A percentile compares a stretch with the other conserved stretches of the same genome.
These are phyloP conservation scores for Amauroascus verrucosus DNA, from an alignment of 2,329 filamentous ascomycete species.

Conservation along the genomic window DNA sequence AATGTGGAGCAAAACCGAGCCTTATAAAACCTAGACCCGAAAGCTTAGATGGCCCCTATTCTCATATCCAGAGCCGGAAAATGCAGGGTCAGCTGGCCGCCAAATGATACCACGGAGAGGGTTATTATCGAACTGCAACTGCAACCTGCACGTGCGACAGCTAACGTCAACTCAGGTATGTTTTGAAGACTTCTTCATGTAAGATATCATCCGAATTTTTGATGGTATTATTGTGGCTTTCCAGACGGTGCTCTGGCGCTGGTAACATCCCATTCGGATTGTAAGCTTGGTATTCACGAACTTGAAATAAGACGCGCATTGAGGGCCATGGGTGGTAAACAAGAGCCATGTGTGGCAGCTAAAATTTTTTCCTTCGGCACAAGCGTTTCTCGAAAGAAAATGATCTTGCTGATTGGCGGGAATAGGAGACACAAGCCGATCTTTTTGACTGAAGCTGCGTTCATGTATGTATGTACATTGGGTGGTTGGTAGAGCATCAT, in stretches of 20 bases:
- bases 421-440: background rate
- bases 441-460: background rate
- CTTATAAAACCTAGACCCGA: slow-evolving; percentile 17
- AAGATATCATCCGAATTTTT: background rate
- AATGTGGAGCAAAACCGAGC: slow-evolving; percentile 16
- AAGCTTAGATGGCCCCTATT: slow-evolving; percentile 11
- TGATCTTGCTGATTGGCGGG: slow-evolving; percentile 3
- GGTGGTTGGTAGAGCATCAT: too few species aligned
- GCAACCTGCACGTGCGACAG: slow-evolving; percentile 4
- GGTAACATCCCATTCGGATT: background rate
- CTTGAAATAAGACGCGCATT: background rate
- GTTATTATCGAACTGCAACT: slow-evolving; percentile 1
- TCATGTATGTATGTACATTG: too few species aligned
- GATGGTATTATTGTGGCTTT: background rate
- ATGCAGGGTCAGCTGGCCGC: slow-evolving; percentile 11
- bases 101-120: background rate
- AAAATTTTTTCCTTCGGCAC: background rate
- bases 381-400: background rate
- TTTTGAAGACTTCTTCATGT: background rate
- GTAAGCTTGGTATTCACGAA: background rate
- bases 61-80: slow-evolving; percentile 6
- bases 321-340: background rate
- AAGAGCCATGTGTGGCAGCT: slow-evolving; percentile 1
- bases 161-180: background rate
- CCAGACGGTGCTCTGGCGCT: background rate